Base-by-base conservation (phyloP, 768 basidiomycete genomes). In the Collybia sp. region DNA sequence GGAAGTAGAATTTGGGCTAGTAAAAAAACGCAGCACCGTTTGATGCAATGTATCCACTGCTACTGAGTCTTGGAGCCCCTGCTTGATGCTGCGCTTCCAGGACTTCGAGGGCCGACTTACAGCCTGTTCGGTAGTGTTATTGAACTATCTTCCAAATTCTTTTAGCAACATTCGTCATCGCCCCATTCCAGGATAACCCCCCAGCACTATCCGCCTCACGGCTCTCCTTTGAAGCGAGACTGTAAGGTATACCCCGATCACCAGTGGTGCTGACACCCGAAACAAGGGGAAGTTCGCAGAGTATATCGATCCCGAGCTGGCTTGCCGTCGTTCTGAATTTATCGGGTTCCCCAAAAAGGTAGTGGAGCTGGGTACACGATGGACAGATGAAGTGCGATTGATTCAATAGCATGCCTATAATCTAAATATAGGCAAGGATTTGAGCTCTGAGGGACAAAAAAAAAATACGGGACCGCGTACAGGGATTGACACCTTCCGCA, bases 321-420 rank as follows among this genome's bases (percentile, higher is more conserved):
- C 61, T 52, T 0, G 88, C 83, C 0, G 83, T 77, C 2, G 67
- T 58, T 30, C 72, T 71, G 66, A 94, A 93, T 9, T 69, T 61
- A 6, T 73, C 72, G 0, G 88, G 76, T 10, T 82, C 69, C 5
- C 94, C 94, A 48, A 87, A 90, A 31, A 88, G 67, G 51, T 80
- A 66, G 51, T 84, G 85, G 1, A 70, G 71, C 0, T 75, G 72
- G 1, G 72, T 66, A 58, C 92, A 96, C 9, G 78, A 76, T 0
- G 87, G 75, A 54, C 91, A 93, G 20, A 84, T 68, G 62, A 85
- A 94, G 64, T 88, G 80, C 0, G 93, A 79, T 70, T 93, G 86
- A 60, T 98, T 97, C 37, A 97, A 80, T 1, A 97, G 66, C 1
- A 91, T 71, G 6, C 95, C 95, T 2, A 82, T 77, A 47, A 96